Base-by-base conservation (phyloP, 495 filamentous ascomycete species). In the Hypoxylon fuscum region DNA sequence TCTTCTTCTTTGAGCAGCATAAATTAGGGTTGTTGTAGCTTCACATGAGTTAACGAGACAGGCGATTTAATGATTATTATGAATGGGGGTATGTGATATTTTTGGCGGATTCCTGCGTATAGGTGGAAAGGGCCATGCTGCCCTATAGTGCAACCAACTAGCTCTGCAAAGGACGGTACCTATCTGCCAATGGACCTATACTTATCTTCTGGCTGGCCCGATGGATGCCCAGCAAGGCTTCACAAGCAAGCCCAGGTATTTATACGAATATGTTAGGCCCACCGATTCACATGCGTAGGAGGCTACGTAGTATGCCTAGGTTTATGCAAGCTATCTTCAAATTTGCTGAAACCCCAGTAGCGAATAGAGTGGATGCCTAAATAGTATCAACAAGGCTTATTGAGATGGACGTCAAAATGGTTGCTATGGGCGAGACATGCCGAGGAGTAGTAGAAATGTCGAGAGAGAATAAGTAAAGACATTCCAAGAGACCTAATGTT, bases 151-250 rank as follows among this genome's bases (percentile, higher is more conserved):
- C 34, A 7, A 45, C 41, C 42, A 45, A 15, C 4, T 20, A 49
- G 32, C 18, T 56, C 49, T 14, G 34, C 40, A 48, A 49, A 21
- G 11, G 46, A 21, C 34, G n/a, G n/a, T n/a, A n/a, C n/a, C n/a
- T n/a, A n/a, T n/a, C 14, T 12, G 23, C 20, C 27, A 15, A 12
- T n/a, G 17, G 25, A 27, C 25, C 34, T n/a, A 48, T 29, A 23
- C 25, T 12, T 52, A 35, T 43, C 47, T 48, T 9, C 35, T 58
- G 8, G 11, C 29, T 58, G 31, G 42, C 63, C 63, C 43, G 12
- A 66, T 61, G 18, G 42, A 49, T 66, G 53, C 52, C 57, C 56
- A 61, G 56, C 56, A 25, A 37, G 15, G 5, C 8, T 40, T 15
- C 20, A 38, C 35, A 31, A n/a, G 22, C 25, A 27, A 27, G 37